Evolutionary conservation across 352 stramenopile species (phyloP).

Genomic region (Globisporangium spinosum): DNA sequence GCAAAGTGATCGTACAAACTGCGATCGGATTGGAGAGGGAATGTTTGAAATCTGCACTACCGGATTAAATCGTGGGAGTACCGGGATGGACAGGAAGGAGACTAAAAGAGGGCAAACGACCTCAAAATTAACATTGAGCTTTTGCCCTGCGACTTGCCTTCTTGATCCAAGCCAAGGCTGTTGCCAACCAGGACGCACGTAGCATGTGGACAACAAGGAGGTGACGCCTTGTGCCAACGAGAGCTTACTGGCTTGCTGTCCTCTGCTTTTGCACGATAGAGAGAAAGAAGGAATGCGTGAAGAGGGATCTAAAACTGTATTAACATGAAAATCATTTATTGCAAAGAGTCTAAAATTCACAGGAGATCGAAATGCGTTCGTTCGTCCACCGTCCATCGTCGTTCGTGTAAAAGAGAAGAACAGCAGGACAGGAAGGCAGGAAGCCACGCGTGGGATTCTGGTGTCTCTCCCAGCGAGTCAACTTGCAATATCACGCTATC

Average conservation of each 20-base stretch:
- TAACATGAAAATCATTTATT: slow-evolving; percentile 13
- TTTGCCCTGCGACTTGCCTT: no score
- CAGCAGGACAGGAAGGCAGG: not conserved
- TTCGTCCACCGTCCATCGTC: not conserved
- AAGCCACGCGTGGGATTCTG: not conserved
- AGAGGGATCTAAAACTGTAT: slow-evolving; percentile 12
- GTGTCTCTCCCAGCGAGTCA: not conserved
- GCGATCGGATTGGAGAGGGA: not conserved
- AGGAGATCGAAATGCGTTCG: not conserved
- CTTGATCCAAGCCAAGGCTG: no score
- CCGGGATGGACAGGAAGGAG: not conserved
- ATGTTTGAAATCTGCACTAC: not conserved
- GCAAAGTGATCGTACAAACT: slow-evolving; percentile 10
- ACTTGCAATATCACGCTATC: not conserved
- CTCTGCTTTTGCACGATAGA: not conserved
- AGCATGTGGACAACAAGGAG: no score
- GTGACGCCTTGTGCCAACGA: not conserved
- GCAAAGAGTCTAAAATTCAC: slow-evolving; percentile 7
- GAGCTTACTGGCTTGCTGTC: not conserved
- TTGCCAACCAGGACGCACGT: no score
- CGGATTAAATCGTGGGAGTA: not conserved
- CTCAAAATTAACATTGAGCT: no score
- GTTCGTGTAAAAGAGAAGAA: not conserved
- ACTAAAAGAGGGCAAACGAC: no score
- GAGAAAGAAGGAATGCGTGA: not conserved